Evolutionary conservation across 23 red algal genomes (phyloP), one percentile per base, ranked within the genome.

Genomic region (Gracilaria caudata): DNA sequence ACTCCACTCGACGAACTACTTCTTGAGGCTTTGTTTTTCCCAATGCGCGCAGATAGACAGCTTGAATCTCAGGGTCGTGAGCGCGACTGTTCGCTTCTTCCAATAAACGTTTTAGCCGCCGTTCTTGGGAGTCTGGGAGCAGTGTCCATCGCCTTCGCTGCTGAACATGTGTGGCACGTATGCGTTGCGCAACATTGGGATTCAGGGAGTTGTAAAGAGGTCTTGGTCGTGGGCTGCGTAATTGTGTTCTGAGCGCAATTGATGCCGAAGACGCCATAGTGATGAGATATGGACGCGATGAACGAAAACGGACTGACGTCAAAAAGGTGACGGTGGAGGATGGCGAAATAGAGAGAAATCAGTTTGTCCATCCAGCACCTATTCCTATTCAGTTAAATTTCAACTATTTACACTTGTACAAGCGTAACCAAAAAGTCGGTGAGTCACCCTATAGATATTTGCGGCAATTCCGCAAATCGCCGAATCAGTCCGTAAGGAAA

Each of bases 41-140:
- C 29, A 93, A 56, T 24, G 81, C 90, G 2, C 90, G 90, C 0
- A 93, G 72, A 32, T 86, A 86, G 16, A 81, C 90, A 1, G 90
- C 90, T 73, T 93, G 90, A 40, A 85, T 85, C 17, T 86, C 80
- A 12, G 90, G 74, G 73, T 93, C 90, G 75, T 84, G 61, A 8
- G 87, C 56, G 60, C 71, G 81, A 20, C 29, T 51, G 45, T 91
- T 80, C 34, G 94, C 94, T 71, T 96, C 86, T 21, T 90, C 56
- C 63, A 83, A 63, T 44, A 96, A 81, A 14, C 94, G 94, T 10
- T 41, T 55, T 16, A 96, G 71, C n/a, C 81, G 78, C 20, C 94
- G 86, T 36, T 89, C 85, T 8, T 89, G 59, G 2, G 82, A 24
- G 39, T 89, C 53, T 33, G 85, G 85, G 13, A 89, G 74, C 25